These are phyloP conservation scores for Entonaema liquescens DNA, from an alignment of 495 filamentous ascomycete genomes.

Conservation along the genomic window DNA sequence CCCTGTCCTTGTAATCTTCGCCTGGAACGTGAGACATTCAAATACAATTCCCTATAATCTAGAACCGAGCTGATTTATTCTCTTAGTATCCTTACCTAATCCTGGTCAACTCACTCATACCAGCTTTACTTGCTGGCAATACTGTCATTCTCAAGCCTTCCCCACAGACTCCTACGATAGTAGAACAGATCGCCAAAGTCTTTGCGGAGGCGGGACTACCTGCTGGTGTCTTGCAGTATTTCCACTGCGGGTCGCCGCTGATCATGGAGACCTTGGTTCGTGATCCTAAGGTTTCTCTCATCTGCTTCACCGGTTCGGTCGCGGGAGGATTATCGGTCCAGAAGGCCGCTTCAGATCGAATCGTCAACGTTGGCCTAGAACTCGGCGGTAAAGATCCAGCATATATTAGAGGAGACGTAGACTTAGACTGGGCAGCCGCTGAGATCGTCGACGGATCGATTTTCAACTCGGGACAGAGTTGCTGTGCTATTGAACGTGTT, in stretches of 20 bases:
- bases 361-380: slow-evolving; percentile 86
- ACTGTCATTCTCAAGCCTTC: slow-evolving; percentile 92
- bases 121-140: slow-evolving; percentile 86
- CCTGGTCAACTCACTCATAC: slow-evolving; percentile 87
- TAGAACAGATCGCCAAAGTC: slow-evolving; percentile 77
- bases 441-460: slow-evolving; percentile 93
- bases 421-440: slow-evolving; percentile 87
- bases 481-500: slow-evolving; percentile 90
- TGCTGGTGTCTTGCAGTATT: slow-evolving; percentile 82
- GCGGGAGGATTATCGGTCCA: slow-evolving; percentile 87
- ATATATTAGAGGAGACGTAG: slow-evolving; percentile 85
- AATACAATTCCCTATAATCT: slow-evolving; percentile 1
- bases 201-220: slow-evolving; percentile 83
- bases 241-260: slow-evolving; percentile 80
- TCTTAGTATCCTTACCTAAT: slow-evolving; percentile 89
- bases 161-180: slow-evolving; percentile 90
- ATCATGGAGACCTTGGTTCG: slow-evolving; percentile 76
- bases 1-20: slow-evolving; percentile 85
- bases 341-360: slow-evolving; percentile 77
- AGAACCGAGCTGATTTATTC: slow-evolving; percentile 8
- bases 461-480: slow-evolving; percentile 97
- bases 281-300: slow-evolving; percentile 74
- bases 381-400: slow-evolving; percentile 94
- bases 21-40: slow-evolving; percentile 81
- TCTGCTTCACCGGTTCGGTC: slow-evolving; percentile 95